Conservation (phyloP, 352 stramenopile genomes). For the Globisporangium solare region DNA sequence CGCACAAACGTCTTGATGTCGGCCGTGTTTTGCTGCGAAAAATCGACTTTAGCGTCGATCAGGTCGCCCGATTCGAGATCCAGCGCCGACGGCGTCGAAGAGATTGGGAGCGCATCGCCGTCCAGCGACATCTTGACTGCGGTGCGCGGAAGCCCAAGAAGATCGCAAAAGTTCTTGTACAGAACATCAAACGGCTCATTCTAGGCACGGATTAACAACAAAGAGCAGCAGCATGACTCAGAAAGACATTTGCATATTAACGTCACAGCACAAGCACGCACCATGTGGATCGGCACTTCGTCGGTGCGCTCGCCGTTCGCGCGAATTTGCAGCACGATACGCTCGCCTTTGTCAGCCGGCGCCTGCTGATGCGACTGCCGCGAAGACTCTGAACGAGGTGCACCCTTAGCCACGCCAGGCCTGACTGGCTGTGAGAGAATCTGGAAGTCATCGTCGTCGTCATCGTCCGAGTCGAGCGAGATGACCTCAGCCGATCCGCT, state of each 20-base stretch:
- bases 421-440: constrained; percentile 2
- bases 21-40: constrained; percentile 36
- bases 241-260: not conserved
- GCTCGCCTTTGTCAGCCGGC: constrained; percentile 38
- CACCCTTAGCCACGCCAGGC: not conserved
- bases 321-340: constrained; percentile 46
- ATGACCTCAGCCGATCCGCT: constrained; percentile 29
- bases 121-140: constrained; percentile 64
- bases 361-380: not conserved
- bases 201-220: constrained; percentile 18
- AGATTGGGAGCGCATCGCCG: constrained; percentile 30
- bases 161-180: constrained; percentile 58
- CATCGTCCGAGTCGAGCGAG: constrained; percentile 49
- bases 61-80: constrained; percentile 59
- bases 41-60: constrained; percentile 74
- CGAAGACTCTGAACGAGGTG: not conserved
- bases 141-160: constrained; percentile 49
- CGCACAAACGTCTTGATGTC: constrained; percentile 58
- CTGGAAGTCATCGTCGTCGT: constrained; percentile 20
- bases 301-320: constrained; percentile 53
- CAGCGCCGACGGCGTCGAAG: constrained; percentile 21
- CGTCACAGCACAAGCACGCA: constrained; percentile 15
- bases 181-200: constrained; percentile 60
- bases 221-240: not conserved
- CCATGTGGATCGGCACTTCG: constrained; percentile 54